Evolutionary conservation across 2,329 filamentous ascomycete species (phyloP), one percentile per base, ranked within the genome.

Genomic region (Trichophyton benhamiae): DNA sequence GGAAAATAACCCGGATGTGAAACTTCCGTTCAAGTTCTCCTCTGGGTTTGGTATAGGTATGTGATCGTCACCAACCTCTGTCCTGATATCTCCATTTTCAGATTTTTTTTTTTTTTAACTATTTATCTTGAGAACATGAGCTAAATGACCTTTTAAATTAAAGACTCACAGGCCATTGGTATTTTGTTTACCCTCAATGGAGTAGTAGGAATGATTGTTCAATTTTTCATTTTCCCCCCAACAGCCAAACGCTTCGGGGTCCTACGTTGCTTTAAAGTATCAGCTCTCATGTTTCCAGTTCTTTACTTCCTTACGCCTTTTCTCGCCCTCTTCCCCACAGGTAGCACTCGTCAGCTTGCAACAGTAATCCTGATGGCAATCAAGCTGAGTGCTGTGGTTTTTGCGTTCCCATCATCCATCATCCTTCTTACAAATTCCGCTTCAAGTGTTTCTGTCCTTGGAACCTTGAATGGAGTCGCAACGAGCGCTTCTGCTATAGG

Each of bases 401-500:
- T 96, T 68, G 87, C 87, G 0, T 96, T 96, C 71, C 92, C 94
- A 0, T 94, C 89, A 68, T 87, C 83, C 27, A 95, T 89, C 4
- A 96, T 97, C 67, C 79, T 97, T 57, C 81, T 97, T 42, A 96
- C 91, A 30, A 96, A 96, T 74, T 89, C 87, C 8, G 90, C 90
- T 3, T 75, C 80, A 0, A 91, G 87, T 60, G 77, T 96, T 15
- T 78, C 82, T 49, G 83, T 95, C 8, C 81, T 97, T 3, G 91
- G 91, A 0, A 96, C 91, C 0, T 76, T 97, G 61, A 97, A 97
- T 69, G 94, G 92, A 2, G 85, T 96, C 64, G 91, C 90, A 0
- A 96, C 91, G 0, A 88, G 87, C 61, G 84, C 91, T 38, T 87
- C 86, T 65, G 91, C 89, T 0, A 73, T 96, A 3, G 92, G 91